phyloP scores from a whole-genome alignment of 805 yeast species.

The Metschnikowia continentalis region DNA sequence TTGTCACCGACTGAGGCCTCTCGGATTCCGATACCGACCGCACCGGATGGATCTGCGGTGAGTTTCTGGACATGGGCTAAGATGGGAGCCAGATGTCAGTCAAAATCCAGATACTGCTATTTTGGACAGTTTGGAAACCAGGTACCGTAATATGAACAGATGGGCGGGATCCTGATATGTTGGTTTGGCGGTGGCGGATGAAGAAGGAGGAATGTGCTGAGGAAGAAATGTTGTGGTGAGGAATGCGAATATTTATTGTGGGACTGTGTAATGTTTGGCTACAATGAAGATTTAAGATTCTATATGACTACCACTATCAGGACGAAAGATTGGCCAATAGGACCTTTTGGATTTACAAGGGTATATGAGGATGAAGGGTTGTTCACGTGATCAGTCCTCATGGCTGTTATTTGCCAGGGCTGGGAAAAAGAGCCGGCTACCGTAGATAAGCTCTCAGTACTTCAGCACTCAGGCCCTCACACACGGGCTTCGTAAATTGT shows the following conservation, averaged over 20 bases:
- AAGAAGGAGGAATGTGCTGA: background rate
- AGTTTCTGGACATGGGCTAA: constrained; percentile 5
- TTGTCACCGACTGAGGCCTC: constrained; percentile 5
- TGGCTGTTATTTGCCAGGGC: background rate
- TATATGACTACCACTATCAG: too few species aligned
- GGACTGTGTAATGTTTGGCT: background rate
- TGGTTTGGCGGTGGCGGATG: background rate
- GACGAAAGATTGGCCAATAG: too few species aligned
- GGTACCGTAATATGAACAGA: too few species aligned
- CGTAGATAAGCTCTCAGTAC: background rate
- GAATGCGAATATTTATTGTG: background rate
- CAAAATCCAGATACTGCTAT: too few species aligned
- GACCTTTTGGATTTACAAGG: too few species aligned
- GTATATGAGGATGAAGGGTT: too few species aligned
- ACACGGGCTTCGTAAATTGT: too few species aligned
- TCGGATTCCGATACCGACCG: constrained; percentile 12
- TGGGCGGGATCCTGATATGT: too few species aligned
- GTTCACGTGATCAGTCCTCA: too few species aligned
- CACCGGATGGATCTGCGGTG: constrained; percentile 12
- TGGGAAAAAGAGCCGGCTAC: background rate
- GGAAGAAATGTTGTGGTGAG: background rate
- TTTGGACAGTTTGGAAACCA: too few species aligned
- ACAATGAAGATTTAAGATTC: background rate
- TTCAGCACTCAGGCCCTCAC: too few species aligned
- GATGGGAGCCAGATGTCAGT: too few species aligned